These are phyloP conservation scores for Apiospora aurea DNA, from an alignment of 2,329 filamentous ascomycete genomes.

Conservation along the genomic window DNA sequence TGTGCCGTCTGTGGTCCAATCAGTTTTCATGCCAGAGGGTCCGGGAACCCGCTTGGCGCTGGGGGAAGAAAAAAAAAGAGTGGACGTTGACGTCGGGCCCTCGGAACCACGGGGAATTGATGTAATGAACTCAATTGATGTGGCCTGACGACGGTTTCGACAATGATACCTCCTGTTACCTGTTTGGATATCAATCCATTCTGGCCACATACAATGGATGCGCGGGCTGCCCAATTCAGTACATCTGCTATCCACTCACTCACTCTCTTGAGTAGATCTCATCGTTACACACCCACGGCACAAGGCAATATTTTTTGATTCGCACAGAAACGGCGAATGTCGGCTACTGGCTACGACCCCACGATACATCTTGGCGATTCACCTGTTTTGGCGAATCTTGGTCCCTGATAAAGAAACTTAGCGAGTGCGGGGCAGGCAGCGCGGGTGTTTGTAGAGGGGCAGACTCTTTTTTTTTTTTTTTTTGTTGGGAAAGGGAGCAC, in stretches of 20 bases:
- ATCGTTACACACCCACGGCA: not conserved
- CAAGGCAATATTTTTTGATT: too few relatives aligned
- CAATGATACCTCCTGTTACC: not conserved
- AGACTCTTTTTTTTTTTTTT: constrained; percentile 17
- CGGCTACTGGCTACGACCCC: constrained; percentile 7
- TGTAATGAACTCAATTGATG: not conserved
- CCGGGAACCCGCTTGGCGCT: not conserved
- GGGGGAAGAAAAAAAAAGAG: not conserved
- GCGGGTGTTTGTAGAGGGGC: constrained; percentile 17
- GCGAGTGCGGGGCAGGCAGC: constrained; percentile 9
- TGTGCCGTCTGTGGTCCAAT: not conserved
- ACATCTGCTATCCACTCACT: not conserved
- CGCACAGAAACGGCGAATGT: not conserved
- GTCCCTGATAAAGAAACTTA: constrained; percentile 18
- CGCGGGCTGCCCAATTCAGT: not conserved
- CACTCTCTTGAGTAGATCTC: not conserved
- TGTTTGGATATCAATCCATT: not conserved
- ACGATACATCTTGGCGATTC: constrained; percentile 13
- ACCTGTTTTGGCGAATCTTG: constrained; percentile 6
- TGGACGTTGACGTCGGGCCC: constrained; percentile 12
- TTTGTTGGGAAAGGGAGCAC: constrained; percentile 22
- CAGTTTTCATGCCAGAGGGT: not conserved
- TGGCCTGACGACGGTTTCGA: not conserved
- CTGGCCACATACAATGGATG: not conserved
- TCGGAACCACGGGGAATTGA: constrained; percentile 9